These are phyloP conservation scores for Cantharellus cinnabarinus DNA, from an alignment of 768 basidiomycete genomes.

Conservation along the genomic window DNA sequence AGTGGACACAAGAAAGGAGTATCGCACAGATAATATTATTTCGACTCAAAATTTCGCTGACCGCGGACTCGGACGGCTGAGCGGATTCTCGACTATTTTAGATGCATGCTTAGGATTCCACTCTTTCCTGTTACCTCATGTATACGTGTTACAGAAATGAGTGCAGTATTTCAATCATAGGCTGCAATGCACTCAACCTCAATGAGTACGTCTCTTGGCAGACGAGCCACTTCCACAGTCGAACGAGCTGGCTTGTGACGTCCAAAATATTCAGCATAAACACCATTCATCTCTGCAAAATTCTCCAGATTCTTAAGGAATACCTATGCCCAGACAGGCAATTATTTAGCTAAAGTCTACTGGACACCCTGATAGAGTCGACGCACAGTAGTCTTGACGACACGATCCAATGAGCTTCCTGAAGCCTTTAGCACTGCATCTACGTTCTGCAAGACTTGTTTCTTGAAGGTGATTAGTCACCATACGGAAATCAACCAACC, in stretches of 20 bases:
- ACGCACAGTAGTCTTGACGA: constrained; percentile 81
- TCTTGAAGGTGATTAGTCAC: constrained; percentile 11
- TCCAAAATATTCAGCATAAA: constrained; percentile 74
- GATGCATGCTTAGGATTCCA: no score
- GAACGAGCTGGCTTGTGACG: constrained; percentile 72
- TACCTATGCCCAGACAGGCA: constrained; percentile 28
- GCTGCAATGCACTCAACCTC: constrained; percentile 76
- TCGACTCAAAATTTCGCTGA: no score
- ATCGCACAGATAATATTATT: no score
- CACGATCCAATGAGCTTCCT: constrained; percentile 54
- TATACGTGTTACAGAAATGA: no score
- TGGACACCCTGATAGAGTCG: neutral
- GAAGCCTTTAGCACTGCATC: constrained; percentile 64
- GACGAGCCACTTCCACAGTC: constrained; percentile 21
- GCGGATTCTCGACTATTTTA: no score
- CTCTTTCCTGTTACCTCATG: no score
- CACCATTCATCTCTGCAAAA: constrained; percentile 59
- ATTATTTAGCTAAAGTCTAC: neutral
- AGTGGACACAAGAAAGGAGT: no score
- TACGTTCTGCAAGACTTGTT: constrained; percentile 74
- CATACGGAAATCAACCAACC: neutral
- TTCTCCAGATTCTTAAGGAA: constrained; percentile 89
- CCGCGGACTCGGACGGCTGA: no score
- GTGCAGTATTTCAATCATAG: neutral
- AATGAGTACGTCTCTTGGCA: constrained; percentile 80